phyloP scores from a whole-genome alignment of 1,284 basidiomycete species.

The Puccinia hordei region DNA sequence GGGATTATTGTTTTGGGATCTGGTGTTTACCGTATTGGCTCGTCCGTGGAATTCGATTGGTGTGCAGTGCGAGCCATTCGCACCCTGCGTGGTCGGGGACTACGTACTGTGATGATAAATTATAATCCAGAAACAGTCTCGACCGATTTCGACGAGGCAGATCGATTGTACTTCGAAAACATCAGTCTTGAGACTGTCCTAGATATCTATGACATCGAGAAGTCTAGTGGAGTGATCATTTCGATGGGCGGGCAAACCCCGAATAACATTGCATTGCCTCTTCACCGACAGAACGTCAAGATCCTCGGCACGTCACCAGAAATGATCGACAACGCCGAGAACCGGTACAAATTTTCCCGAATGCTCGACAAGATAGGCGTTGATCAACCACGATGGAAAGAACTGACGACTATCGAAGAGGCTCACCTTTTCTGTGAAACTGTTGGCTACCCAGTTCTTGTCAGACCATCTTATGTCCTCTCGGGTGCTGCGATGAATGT shows the following conservation, averaged over 20 bases:
- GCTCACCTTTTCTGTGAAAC: constrained; percentile 84
- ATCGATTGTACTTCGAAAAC: constrained; percentile 97
- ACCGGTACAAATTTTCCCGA: constrained; percentile 98
- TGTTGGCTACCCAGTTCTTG: constrained; percentile 92
- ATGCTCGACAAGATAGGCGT: constrained; percentile 95
- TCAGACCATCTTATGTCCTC: constrained; percentile 95
- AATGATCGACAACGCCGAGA: constrained; percentile 99
- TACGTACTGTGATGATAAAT: constrained; percentile 98
- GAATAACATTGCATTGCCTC: constrained; percentile 93
- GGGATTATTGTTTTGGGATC: constrained; percentile 97
- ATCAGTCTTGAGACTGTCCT: constrained; percentile 94
- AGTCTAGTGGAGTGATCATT: constrained; percentile 84
- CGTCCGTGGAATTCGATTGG: constrained; percentile 99
- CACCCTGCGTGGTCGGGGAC: constrained; percentile 88
- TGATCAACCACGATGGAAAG: constrained; percentile 97
- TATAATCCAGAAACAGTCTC: constrained; percentile 99
- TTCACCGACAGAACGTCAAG: constrained; percentile 94
- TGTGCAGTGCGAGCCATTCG: constrained; percentile 96
- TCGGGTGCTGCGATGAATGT: constrained; percentile 99
- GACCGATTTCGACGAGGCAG: constrained; percentile 98
- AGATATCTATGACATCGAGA: constrained; percentile 93
- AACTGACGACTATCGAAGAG: constrained; percentile 85
- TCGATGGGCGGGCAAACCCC: constrained; percentile 99
- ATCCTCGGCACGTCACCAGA: constrained; percentile 98
- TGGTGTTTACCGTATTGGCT: constrained; percentile 97